Evolutionary conservation across 371 early-diverging fungal species (phyloP).

Genomic region (Thermomucor indicae-seudaticae): DNA sequence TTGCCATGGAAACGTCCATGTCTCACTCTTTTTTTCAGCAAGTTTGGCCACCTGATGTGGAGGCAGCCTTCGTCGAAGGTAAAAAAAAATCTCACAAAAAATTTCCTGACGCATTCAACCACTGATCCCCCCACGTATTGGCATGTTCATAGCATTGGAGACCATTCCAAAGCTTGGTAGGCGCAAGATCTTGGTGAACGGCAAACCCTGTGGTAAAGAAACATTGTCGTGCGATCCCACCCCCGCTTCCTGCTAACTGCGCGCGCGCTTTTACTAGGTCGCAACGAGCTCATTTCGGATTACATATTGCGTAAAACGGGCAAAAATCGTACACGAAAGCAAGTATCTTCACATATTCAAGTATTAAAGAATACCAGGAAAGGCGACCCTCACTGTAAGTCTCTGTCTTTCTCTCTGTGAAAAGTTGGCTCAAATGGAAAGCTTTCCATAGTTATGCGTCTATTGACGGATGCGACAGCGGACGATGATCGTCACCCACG

Average conservation of each 20-base stretch:
- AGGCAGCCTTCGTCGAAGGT: conserved; percentile 69
- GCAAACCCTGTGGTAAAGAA: conserved; percentile 59
- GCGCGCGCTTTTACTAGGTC: conserved; percentile 22
- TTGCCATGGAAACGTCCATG: too few relatives aligned
- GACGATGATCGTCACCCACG: conserved; percentile 22
- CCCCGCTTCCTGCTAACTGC: background rate
- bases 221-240: background rate
- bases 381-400: conserved; percentile 55
- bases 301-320: conserved; percentile 65
- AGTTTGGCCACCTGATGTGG: conserved; percentile 72
- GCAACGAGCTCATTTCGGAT: conserved; percentile 76
- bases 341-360: conserved; percentile 78
- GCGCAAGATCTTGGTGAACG: conserved; percentile 55
- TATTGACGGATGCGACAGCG: conserved; percentile 45
- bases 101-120: too few relatives aligned
- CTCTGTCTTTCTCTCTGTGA: too few relatives aligned
- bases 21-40: conserved; percentile 27
- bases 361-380: conserved; percentile 72
- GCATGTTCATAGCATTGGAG: conserved; percentile 48
- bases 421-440: too few relatives aligned
- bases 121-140: too few relatives aligned
- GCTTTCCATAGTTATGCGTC: conserved; percentile 48
- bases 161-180: conserved; percentile 56
- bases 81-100: conserved; percentile 9
- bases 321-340: conserved; percentile 66